A percentile compares a stretch with the other conserved stretches of the same genome.
phyloP scores from a whole-genome alignment of 2,329 filamentous ascomycete genomes.

The Diplodia scrobiculata region DNA sequence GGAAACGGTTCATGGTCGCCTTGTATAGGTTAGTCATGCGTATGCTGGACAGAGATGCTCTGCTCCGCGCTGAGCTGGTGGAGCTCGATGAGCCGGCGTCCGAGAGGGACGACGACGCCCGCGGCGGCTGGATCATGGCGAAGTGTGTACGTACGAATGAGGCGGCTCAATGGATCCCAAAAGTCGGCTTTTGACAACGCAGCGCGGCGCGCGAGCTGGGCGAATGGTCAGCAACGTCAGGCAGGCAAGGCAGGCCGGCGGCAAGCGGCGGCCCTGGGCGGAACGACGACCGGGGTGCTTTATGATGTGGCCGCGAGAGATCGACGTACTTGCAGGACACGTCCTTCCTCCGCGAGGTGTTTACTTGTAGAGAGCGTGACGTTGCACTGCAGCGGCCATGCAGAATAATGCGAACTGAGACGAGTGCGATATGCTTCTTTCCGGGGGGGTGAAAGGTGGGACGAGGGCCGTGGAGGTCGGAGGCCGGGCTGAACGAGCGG shows the following conservation, averaged over 20 bases:
- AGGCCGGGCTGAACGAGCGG: slow-evolving; percentile 24
- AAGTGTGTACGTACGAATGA: slow-evolving; percentile 23
- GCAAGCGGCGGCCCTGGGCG: not conserved
- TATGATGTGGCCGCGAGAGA: slow-evolving; percentile 10
- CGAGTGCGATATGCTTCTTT: not conserved
- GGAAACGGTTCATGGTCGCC: slow-evolving; percentile 72
- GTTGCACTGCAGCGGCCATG: slow-evolving; percentile 30
- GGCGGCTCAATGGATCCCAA: slow-evolving; percentile 14
- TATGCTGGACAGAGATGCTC: slow-evolving; percentile 3
- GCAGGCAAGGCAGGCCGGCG: not conserved
- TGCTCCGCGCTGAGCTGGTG: slow-evolving; percentile 21
- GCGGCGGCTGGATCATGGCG: slow-evolving; percentile 10
- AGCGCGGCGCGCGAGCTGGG: slow-evolving; percentile 12
- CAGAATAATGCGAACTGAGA: slow-evolving; percentile 22
- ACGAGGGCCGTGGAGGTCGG: not conserved
- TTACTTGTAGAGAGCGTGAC: slow-evolving; percentile 28
- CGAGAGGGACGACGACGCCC: slow-evolving; percentile 6
- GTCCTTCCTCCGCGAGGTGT: slow-evolving; percentile 24
- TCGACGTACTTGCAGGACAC: slow-evolving; percentile 19
- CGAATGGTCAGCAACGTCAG: not conserved
- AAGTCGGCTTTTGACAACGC: slow-evolving; percentile 13
- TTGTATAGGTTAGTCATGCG: slow-evolving; percentile 29
- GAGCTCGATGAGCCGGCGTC: slow-evolving; percentile 5
- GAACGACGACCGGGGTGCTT: not conserved
- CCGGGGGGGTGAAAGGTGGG: not conserved